Conservation (phyloP, 2,329 filamentous ascomycete species). For the Exophiala oligosperma region DNA sequence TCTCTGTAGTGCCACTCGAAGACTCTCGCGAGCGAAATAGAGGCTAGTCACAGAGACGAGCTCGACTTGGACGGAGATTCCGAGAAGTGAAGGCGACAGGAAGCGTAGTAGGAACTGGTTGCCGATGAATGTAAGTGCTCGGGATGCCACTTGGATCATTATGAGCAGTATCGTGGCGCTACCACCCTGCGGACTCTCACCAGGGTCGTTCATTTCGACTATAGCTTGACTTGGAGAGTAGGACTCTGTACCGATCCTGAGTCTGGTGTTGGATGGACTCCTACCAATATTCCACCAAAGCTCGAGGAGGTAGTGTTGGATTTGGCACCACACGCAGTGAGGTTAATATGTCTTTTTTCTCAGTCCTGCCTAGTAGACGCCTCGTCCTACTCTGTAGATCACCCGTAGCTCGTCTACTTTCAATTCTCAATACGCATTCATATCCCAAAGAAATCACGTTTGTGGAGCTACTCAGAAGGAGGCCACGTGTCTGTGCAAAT, state of each 20-base stretch:
- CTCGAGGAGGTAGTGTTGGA: too few relatives aligned
- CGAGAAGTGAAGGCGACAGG: conserved; percentile 80
- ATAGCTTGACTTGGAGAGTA: background rate
- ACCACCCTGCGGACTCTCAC: conserved; percentile 1
- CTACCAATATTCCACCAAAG: too few relatives aligned
- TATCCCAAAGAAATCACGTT: too few relatives aligned
- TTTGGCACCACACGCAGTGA: too few relatives aligned
- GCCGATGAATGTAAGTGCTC: conserved; percentile 82
- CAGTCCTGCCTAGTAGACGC: too few relatives aligned
- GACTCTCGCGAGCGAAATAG: conserved; percentile 88
- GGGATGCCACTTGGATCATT: conserved; percentile 81
- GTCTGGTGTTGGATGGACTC: too few relatives aligned
- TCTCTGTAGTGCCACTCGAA: conserved; percentile 88
- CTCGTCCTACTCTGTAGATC: too few relatives aligned
- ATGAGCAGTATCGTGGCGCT: conserved; percentile 74
- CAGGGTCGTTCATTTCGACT: background rate
- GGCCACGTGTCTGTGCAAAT: background rate
- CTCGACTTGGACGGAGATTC: conserved; percentile 85
- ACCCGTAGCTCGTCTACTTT: too few relatives aligned
- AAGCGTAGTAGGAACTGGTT: conserved; percentile 90
- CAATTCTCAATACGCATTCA: too few relatives aligned
- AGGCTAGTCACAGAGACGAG: conserved; percentile 91
- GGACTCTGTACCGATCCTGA: too few relatives aligned
- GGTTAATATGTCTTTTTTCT: too few relatives aligned
- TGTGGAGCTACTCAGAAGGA: background rate